Evolutionary conservation across 345 rosid species (phyloP), one percentile per base, ranked within the genome.

Genomic region (Atalantia buxifolia): DNA sequence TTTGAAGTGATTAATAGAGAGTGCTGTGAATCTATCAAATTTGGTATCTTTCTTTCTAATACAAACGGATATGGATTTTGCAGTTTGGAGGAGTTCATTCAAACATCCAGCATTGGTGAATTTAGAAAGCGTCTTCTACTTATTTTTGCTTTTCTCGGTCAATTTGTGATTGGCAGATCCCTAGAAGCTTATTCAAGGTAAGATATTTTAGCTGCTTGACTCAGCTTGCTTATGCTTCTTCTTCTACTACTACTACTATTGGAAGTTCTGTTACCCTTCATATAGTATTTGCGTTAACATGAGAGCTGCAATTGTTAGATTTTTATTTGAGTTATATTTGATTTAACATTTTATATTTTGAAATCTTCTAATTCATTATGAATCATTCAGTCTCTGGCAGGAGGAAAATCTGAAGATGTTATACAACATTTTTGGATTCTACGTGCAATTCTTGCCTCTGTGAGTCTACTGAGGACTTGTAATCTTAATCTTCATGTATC

Each of bases 41-140:
- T 24, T 48, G 5, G 38, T 27, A 57, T 76, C 48, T 69, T 60
- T 21, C 16, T 71, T 6, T 70, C 78, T 86, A 72, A 88, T 42
- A 35, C 38, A 75, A 66, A 53, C 67, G 30, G 63, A 50, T 60
- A 57, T 74, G 57, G 66, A 53, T 66, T 18, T 75, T 87, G 86
- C 92, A 96, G 99, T 87, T 89, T 96, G 90, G 86, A 87, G 83
- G 97, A 90, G 85, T 92, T 96, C 78, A 83, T 96, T 71, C 92
- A 85, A 84, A 91, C 93, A 71, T 92, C 98, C 53, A 96, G 91
- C 79, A 57, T 92, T 76, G 98, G 98, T 73, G 99, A 96, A 88
- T 94, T 92, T 81, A 86, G 86, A 86, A 88, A 82, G 76, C 97
- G 99, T 30, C 94, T 96, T 74, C 93, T 91, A 79, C 97, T 96